Evolutionary conservation across 2,329 filamentous ascomycete species (phyloP).

Genomic region (Colletotrichum euphorbiae): DNA sequence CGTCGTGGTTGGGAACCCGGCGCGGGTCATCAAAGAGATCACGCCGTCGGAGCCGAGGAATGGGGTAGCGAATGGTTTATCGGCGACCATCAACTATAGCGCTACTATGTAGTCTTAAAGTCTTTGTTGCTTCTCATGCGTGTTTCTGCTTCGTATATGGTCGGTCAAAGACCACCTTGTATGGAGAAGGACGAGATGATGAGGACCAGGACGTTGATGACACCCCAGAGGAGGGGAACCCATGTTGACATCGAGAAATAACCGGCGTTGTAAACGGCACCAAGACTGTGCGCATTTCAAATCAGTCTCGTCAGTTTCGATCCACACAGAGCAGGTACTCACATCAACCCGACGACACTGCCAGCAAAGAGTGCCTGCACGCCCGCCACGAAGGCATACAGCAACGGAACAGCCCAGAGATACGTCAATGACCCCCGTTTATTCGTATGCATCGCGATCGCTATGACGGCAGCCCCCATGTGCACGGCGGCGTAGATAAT

Average conservation of each 20-base stretch:
- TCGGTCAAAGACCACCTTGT: constrained; percentile 80
- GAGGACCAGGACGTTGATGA: constrained; percentile 84
- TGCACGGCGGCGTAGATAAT: constrained; percentile 83
- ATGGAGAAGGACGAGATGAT: constrained; percentile 93
- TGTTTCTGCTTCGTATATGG: not conserved
- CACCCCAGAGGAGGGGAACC: constrained; percentile 90
- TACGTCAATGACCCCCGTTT: constrained; percentile 68
- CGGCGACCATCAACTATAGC: constrained; percentile 31
- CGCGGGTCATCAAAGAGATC: constrained; percentile 63
- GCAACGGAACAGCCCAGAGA: constrained; percentile 77
- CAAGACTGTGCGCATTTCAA: constrained; percentile 65
- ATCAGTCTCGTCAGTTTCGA: not conserved
- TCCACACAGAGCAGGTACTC: constrained; percentile 50
- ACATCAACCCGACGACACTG: constrained; percentile 85
- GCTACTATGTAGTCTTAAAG: constrained; percentile 32
- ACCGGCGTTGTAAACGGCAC: constrained; percentile 83
- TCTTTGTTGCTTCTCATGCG: not conserved
- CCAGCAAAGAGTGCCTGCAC: constrained; percentile 84
- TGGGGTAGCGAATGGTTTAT: constrained; percentile 15
- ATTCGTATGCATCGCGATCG: constrained; percentile 76
- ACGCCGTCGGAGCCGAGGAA: constrained; percentile 45
- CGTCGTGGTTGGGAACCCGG: constrained; percentile 76
- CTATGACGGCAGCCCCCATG: constrained; percentile 76
- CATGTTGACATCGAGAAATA: constrained; percentile 94
- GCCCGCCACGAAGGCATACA: constrained; percentile 78